These are phyloP conservation scores for Candida pseudoviswanathii DNA, from an alignment of 1,139 yeast species.

Conservation along the genomic window DNA sequence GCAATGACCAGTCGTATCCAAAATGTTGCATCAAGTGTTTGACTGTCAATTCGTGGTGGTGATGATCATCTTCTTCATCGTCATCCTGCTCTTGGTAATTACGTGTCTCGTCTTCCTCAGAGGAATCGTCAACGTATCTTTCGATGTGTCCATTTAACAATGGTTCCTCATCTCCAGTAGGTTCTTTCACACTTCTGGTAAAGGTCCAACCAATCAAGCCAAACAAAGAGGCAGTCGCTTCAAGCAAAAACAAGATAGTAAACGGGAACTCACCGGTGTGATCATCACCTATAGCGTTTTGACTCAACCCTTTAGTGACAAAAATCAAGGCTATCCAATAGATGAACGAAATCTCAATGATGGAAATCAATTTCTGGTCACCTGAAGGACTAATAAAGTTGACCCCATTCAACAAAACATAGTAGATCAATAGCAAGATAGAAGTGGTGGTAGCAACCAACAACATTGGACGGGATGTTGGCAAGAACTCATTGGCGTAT, in stretches of 20 bases:
- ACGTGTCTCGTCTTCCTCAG: constrained; percentile 11
- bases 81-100: constrained; percentile 13
- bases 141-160: constrained; percentile 27
- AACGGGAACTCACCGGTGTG: constrained; percentile 65
- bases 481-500: constrained; percentile 53
- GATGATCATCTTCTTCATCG: constrained; percentile 19
- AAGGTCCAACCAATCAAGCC: constrained; percentile 58
- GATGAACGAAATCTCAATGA: constrained; percentile 57
- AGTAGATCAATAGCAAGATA: constrained; percentile 56
- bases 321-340: constrained; percentile 58
- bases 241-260: constrained; percentile 52
- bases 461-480: constrained; percentile 53
- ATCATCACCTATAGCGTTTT: constrained; percentile 41
- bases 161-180: constrained; percentile 28
- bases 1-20: constrained; percentile 81
- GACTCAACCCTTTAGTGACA: constrained; percentile 48
- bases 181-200: constrained; percentile 13
- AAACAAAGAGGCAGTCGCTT: constrained; percentile 53
- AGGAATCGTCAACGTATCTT: constrained; percentile 12
- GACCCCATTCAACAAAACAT: constrained; percentile 51
- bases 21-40: constrained; percentile 35
- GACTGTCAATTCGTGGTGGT: constrained; percentile 21
- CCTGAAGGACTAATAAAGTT: constrained; percentile 52
- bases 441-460: constrained; percentile 45
- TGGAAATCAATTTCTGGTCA: constrained; percentile 69